These are phyloP conservation scores for Sphaerulina musiva DNA, from an alignment of 2,329 filamentous ascomycete genomes.

Conservation along the genomic window DNA sequence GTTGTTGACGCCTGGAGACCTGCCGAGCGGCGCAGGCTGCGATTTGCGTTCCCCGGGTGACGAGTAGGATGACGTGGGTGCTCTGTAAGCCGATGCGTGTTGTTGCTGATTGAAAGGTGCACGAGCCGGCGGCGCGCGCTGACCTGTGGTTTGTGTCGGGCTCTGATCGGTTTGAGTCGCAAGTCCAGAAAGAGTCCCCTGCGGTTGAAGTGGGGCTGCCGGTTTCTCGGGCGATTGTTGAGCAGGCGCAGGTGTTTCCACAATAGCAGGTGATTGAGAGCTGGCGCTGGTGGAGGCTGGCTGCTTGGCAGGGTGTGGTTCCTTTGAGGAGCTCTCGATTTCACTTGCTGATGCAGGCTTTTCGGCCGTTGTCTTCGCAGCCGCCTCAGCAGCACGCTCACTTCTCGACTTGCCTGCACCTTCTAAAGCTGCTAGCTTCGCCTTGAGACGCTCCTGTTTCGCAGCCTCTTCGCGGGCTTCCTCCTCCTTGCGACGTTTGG, in stretches of 20 bases:
- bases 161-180: slow-evolving; percentile 10
- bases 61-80: slow-evolving; percentile 40
- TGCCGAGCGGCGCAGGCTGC: slow-evolving; percentile 28
- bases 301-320: slow-evolving; percentile 16
- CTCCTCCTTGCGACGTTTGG: slow-evolving; percentile 28
- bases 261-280: slow-evolving; percentile 15
- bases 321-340: slow-evolving; percentile 3
- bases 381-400: slow-evolving; percentile 32
- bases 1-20: slow-evolving; percentile 26
- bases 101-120: slow-evolving; percentile 23
- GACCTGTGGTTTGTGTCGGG: slow-evolving; percentile 10
- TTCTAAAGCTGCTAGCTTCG: slow-evolving; percentile 32
- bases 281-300: slow-evolving; percentile 16
- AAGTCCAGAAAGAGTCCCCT: slow-evolving; percentile 15
- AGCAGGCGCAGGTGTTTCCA: slow-evolving; percentile 1
- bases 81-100: slow-evolving; percentile 21
- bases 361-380: slow-evolving; percentile 22
- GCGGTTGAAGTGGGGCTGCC: slow-evolving; percentile 20
- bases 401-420: slow-evolving; percentile 32
- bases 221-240: slow-evolving; percentile 15
- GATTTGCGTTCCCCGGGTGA: slow-evolving; percentile 34
- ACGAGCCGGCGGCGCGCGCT: slow-evolving; percentile 15
- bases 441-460: slow-evolving; percentile 30
- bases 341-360: slow-evolving; percentile 9
- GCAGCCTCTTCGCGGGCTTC: slow-evolving; percentile 26